Conservation (phyloP, 306 rosid genomes). For the Crotalaria pallida region DNA sequence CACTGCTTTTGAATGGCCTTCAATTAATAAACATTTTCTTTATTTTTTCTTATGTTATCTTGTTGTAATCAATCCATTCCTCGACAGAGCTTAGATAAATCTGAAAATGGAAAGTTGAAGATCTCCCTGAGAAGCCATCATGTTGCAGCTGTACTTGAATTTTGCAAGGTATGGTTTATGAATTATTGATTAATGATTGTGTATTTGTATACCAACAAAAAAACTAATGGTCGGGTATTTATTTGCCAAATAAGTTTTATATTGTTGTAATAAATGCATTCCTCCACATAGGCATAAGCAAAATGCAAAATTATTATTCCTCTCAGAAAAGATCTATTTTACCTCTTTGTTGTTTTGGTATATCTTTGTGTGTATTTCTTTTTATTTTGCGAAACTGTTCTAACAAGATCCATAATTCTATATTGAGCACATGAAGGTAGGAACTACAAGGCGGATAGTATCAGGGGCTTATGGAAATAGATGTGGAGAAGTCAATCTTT, state of each 20-base stretch:
- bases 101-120: constrained; percentile 71
- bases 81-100: constrained; percentile 64
- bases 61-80: constrained; percentile 16
- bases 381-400: constrained; percentile 12
- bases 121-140: constrained; percentile 67
- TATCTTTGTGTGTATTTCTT: not conserved
- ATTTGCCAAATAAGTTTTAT: constrained; percentile 12
- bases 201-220: not conserved
- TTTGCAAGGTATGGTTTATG: constrained; percentile 66
- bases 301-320: constrained; percentile 3
- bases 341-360: not conserved
- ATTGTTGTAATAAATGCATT: not conserved
- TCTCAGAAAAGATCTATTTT: not conserved
- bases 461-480: constrained; percentile 76
- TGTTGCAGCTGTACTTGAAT: constrained; percentile 71
- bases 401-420: constrained; percentile 27
- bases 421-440: constrained; percentile 60
- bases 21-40: not conserved
- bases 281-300: not conserved
- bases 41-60: not conserved
- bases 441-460: constrained; percentile 75
- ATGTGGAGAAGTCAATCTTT: constrained; percentile 79
- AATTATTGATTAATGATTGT: not conserved
- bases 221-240: not conserved
- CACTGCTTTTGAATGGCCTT: not conserved